phyloP scores from a whole-genome alignment of 1,284 basidiomycete species.

The Ceratobasidium papillatum region DNA sequence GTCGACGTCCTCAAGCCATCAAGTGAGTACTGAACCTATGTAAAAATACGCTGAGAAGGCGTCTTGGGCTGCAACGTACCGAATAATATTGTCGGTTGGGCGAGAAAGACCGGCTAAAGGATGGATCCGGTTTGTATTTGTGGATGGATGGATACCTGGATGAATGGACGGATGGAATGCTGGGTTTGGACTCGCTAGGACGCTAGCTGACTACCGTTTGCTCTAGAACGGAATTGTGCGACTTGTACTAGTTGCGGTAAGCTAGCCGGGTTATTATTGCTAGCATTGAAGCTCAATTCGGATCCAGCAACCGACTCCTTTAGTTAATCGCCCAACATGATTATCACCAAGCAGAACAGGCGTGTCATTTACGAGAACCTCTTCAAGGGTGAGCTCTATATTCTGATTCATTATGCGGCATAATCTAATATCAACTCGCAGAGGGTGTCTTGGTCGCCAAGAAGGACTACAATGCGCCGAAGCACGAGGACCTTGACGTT shows the following conservation, averaged over 20 bases:
- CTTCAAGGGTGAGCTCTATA: constrained; percentile 83
- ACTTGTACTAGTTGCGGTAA: constrained; percentile 34
- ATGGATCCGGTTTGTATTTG: constrained; percentile 21
- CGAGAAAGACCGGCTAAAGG: not conserved
- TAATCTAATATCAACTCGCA: constrained; percentile 50
- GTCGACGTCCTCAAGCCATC: constrained; percentile 29
- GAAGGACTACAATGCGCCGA: constrained; percentile 98
- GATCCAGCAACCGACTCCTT: constrained; percentile 31
- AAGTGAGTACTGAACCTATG: constrained; percentile 40
- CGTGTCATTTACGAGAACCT: constrained; percentile 95
- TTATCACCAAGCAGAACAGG: constrained; percentile 85
- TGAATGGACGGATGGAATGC: not conserved
- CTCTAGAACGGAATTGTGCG: constrained; percentile 39
- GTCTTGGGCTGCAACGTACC: not conserved
- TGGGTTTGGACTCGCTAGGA: not conserved
- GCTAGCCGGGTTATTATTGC: not conserved
- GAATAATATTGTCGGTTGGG: not conserved
- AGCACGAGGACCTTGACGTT: constrained; percentile 97
- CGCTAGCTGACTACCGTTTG: not conserved
- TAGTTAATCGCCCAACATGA: constrained; percentile 68
- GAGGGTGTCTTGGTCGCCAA: constrained; percentile 99
- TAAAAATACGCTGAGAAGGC: not conserved
- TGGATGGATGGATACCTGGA: constrained; percentile 29
- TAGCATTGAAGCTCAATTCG: not conserved
- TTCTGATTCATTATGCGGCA: not conserved